A percentile compares a stretch with the other conserved stretches of the same genome.
These are phyloP conservation scores for Didymella sp. DNA, from an alignment of 2,329 filamentous ascomycete genomes.

Conservation along the genomic window DNA sequence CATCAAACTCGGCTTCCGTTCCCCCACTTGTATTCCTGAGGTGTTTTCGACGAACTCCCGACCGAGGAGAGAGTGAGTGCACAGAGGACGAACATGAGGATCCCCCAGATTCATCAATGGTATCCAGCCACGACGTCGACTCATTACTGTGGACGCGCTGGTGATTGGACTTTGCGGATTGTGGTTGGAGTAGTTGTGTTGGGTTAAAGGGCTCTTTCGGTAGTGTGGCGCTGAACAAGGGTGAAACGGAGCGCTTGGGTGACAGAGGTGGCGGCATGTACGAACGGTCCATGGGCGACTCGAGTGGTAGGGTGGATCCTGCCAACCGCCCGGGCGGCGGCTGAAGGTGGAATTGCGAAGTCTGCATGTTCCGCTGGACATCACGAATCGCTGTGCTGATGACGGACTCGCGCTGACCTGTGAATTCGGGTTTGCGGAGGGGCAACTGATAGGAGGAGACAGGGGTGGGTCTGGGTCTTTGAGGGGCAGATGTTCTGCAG, in stretches of 20 bases:
- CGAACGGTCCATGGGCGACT: constrained; percentile 61
- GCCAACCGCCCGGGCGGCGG: constrained; percentile 43
- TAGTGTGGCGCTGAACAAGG: constrained; percentile 32
- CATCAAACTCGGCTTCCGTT: constrained; percentile 91
- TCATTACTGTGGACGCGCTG: constrained; percentile 72
- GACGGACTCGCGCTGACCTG: constrained; percentile 47
- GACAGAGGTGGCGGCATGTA: constrained; percentile 77
- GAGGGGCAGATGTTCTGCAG: constrained; percentile 31
- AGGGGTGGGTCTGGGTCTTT: constrained; percentile 33
- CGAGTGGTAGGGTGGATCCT: constrained; percentile 35
- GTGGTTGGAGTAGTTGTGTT: constrained; percentile 31
- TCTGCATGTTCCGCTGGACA: constrained; percentile 47
- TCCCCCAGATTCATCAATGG: constrained; percentile 86
- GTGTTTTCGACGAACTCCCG: constrained; percentile 70
- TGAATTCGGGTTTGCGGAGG: constrained; percentile 40
- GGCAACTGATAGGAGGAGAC: constrained; percentile 36
- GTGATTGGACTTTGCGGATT: constrained; percentile 33
- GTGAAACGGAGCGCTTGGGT: constrained; percentile 65
- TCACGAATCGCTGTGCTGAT: constrained; percentile 53
- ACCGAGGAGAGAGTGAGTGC: constrained; percentile 78
- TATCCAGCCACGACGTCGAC: constrained; percentile 91
- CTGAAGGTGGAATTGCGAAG: constrained; percentile 43
- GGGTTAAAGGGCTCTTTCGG: constrained; percentile 32
- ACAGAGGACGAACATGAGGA: constrained; percentile 77
- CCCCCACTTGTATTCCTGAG: constrained; percentile 72